Evolutionary conservation across 1,139 yeast genomes (phyloP).

Genomic region (Arxiozyma slooffiae): DNA sequence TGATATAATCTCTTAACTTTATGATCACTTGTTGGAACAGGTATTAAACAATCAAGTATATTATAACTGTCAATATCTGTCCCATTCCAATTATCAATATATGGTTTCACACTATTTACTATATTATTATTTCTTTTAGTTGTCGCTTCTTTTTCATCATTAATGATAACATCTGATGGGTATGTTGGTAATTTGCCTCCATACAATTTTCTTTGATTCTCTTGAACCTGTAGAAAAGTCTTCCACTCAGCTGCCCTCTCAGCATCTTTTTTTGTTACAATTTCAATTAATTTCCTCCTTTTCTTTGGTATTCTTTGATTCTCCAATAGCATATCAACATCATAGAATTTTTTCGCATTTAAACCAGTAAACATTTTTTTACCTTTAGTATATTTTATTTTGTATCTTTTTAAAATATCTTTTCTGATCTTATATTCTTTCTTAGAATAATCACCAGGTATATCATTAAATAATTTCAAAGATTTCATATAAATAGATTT

Average conservation of each 20-base stretch:
- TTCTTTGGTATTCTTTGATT: constrained; percentile 16
- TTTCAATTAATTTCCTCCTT: constrained; percentile 14
- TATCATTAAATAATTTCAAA: constrained; percentile 24
- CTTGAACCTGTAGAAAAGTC: constrained; percentile 13
- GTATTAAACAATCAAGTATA: constrained; percentile 2
- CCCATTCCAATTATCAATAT: constrained; percentile 1
- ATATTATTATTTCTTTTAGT: background rate
- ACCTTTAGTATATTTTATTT: background rate
- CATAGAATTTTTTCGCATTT: background rate
- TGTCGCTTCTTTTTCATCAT: background rate
- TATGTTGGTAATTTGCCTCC: background rate
- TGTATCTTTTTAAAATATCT: constrained; percentile 16
- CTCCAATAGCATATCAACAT: background rate
- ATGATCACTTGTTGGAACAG: background rate
- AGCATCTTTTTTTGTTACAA: constrained; percentile 10
- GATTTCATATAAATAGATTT: constrained; percentile 26
- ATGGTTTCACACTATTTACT: background rate
- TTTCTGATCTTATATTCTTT: constrained; percentile 21
- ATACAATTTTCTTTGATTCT: background rate
- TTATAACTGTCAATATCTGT: constrained; percentile 1
- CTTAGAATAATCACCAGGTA: constrained; percentile 19
- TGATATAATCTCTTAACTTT: background rate
- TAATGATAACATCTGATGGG: background rate
- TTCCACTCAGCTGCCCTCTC: constrained; percentile 19
- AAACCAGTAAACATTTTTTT: background rate